These are phyloP conservation scores for Yamadazyma trypodendri DNA, from an alignment of 1,139 yeast genomes.

Conservation along the genomic window DNA sequence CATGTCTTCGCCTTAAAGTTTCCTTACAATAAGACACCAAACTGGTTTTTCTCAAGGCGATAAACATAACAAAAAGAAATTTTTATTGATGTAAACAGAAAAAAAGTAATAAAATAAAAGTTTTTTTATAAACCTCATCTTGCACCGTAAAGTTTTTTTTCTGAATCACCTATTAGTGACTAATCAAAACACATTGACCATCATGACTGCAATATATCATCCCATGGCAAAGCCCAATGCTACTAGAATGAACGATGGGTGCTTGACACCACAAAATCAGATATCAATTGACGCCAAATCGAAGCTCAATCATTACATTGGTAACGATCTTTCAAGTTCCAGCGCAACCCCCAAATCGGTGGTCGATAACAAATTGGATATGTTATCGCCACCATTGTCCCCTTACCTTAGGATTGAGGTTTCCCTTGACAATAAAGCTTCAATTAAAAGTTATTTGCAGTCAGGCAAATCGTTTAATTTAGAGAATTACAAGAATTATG, in stretches of 20 bases:
- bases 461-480: constrained; percentile 41
- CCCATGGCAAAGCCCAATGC: constrained; percentile 27
- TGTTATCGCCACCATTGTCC: constrained; percentile 68
- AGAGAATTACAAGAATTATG: constrained; percentile 46
- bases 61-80: constrained; percentile 11
- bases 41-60: constrained; percentile 9
- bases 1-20: not conserved
- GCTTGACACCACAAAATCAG: constrained; percentile 37
- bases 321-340: constrained; percentile 1
- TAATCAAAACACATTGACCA: not conserved
- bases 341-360: constrained; percentile 1
- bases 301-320: not conserved
- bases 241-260: constrained; percentile 31
- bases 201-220: constrained; percentile 33
- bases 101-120: constrained; percentile 7
- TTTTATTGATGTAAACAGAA: constrained; percentile 4
- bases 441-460: constrained; percentile 18
- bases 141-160: constrained; percentile 4
- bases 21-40: constrained; percentile 1
- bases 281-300: constrained; percentile 11
- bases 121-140: constrained; percentile 14
- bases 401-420: constrained; percentile 45
- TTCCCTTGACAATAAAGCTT: constrained; percentile 7
- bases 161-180: not conserved
- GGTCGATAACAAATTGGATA: constrained; percentile 8